These are phyloP conservation scores for Backusella parvicylindrica DNA, from an alignment of 192 early-diverging fungal species.

Conservation along the genomic window DNA sequence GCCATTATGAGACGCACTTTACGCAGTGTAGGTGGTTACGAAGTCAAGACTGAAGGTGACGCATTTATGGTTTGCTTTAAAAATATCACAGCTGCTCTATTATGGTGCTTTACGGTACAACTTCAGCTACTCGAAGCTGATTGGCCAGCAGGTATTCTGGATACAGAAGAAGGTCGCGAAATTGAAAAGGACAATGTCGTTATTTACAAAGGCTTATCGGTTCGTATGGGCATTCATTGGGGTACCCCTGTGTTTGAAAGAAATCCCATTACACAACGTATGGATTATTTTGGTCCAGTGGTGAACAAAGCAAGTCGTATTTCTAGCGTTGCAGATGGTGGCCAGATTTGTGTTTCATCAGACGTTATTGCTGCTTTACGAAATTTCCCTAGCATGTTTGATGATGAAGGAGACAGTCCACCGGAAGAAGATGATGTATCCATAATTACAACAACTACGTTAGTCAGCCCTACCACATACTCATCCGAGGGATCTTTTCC, in stretches of 20 bases:
- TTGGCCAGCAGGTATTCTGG: conserved; percentile 85
- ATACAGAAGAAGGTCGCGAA: conserved; percentile 69
- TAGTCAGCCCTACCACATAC: neutral
- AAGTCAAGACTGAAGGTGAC: conserved; percentile 95
- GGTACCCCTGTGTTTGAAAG: conserved; percentile 83
- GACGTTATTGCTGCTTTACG: conserved; percentile 54
- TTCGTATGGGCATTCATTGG: conserved; percentile 96
- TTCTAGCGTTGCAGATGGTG: conserved; percentile 86
- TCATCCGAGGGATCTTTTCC: neutral
- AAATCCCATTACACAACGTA: conserved; percentile 88
- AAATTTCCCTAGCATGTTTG: conserved; percentile 22
- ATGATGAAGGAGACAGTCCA: neutral
- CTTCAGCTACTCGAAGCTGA: conserved; percentile 75
- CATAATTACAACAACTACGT: neutral
- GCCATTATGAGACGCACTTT: conserved; percentile 77
- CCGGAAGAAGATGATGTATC: neutral
- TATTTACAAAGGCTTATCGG: conserved; percentile 82
- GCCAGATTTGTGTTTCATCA: conserved; percentile 83
- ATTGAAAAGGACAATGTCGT: conserved; percentile 61
- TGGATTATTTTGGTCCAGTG: conserved; percentile 97
- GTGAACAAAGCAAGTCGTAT: conserved; percentile 86
- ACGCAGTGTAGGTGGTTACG: conserved; percentile 83
- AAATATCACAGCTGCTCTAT: conserved; percentile 71
- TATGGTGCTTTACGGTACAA: conserved; percentile 90
- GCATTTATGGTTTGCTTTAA: conserved; percentile 92